Base-by-base conservation (phyloP, 2,329 filamentous ascomycete species). In the Periglandula ipomoeae region DNA sequence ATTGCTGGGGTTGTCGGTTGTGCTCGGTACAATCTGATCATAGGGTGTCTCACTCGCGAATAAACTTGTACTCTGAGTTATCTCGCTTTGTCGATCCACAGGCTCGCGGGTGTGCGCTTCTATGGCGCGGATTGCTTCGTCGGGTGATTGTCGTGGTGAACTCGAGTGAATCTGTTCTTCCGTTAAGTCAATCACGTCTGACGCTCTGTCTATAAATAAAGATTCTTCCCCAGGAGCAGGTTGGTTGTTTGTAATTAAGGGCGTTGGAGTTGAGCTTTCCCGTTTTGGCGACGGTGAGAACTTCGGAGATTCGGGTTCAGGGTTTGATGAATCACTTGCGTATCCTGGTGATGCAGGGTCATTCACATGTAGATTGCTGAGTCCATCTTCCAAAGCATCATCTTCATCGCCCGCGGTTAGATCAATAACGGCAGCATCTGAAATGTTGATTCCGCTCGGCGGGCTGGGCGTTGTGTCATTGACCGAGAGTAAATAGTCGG, bases 11-110 rank as follows among this genome's bases (percentile, higher is more conserved):
- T 19, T 37, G 8, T 35, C n/a, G 1, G 47, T 8, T 6, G 24
- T 15, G 10, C 32, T 35, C 13, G 35, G 42, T 4, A 45, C 47
- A 8, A 45, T 32, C 8, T 41, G 17, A 4, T 13, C 7, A 27
- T 49, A 49, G 10, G 26, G 27, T 17, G 48, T 50, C 17, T 37
- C 26, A 22, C 43, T 46, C 11, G 17, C 15, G 4, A 27, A 50
- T 9, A 50, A 7, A 17, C 38, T 3, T n/a, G 24, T 15, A 10
- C 39, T 50, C 6, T 23, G 19, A 5, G 43, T 30, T 3, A 2
- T 3, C 11, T 11, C 15, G 8, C 44, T 43, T 42, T 43, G 27
- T 7, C 20, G 7, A 4, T 6, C 20, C 5, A 20, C 17, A 7
- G 44, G 24, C 11, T 13, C 30, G 46, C 19, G 8, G 11, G 43